phyloP scores from a whole-genome alignment of 31 red algal species.

The Asparagopsis taxiformis region DNA sequence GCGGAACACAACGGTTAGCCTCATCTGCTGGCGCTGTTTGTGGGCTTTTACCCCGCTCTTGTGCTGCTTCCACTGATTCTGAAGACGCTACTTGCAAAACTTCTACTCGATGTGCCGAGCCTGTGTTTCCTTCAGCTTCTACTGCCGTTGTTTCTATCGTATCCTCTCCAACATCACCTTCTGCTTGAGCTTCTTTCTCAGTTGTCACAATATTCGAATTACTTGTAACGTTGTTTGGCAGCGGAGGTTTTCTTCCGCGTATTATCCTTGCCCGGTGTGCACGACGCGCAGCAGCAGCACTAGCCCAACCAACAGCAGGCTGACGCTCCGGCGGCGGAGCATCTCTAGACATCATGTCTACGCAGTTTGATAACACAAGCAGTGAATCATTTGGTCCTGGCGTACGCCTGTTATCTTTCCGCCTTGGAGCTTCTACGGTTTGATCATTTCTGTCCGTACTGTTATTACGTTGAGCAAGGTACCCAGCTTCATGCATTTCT shows the following conservation, averaged over 20 bases:
- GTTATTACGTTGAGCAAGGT: too few species aligned
- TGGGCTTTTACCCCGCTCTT: slow-evolving; percentile 26
- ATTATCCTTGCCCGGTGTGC: slow-evolving; percentile 64
- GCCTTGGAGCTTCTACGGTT: neutral
- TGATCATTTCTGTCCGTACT: neutral
- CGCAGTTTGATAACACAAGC: slow-evolving; percentile 58
- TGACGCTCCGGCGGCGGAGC: slow-evolving; percentile 27
- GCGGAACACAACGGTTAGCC: neutral
- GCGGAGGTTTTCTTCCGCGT: slow-evolving; percentile 34
- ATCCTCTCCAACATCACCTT: neutral
- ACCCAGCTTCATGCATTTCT: neutral
- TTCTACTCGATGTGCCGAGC: neutral
- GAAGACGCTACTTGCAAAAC: neutral
- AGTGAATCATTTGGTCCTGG: slow-evolving; percentile 26
- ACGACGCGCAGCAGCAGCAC: slow-evolving; percentile 65
- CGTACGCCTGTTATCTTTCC: neutral
- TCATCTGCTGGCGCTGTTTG: slow-evolving; percentile 13
- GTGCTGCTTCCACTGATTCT: neutral
- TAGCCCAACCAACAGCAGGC: slow-evolving; percentile 62
- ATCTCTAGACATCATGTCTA: slow-evolving; percentile 54
- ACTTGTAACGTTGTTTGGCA: too few species aligned
- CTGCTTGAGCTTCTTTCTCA: too few species aligned
- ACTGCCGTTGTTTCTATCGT: neutral
- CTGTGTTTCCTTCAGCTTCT: neutral
- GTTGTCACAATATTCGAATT: too few species aligned